Conservation (phyloP, 805 yeast species). For the Helenozyma baotianmanensis region DNA sequence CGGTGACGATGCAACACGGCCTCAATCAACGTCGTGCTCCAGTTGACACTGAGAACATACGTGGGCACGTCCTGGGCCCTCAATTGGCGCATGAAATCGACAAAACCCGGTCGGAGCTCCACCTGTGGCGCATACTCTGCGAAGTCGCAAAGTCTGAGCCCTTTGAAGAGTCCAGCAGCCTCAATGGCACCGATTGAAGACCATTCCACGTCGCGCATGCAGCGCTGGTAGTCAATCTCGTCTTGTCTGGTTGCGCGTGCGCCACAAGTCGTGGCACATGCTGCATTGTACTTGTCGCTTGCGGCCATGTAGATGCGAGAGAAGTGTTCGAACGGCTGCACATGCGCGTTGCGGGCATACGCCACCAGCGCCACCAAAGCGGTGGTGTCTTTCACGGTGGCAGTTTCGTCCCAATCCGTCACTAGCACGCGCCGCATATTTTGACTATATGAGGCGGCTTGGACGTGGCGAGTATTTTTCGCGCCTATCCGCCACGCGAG, state of each 20-base stretch:
- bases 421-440: conserved; percentile 31
- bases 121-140: conserved; percentile 32
- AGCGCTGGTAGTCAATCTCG: conserved; percentile 45
- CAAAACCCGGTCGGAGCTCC: conserved; percentile 36
- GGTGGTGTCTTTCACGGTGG: conserved; percentile 54
- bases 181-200: conserved; percentile 44
- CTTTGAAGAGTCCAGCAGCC: conserved; percentile 36
- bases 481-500: too few relatives aligned
- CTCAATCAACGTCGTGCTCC: conserved; percentile 50
- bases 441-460: too few relatives aligned
- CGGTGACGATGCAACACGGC: conserved; percentile 23
- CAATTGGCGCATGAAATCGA: conserved; percentile 21
- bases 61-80: conserved; percentile 26
- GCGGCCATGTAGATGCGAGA: conserved; percentile 37
- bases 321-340: conserved; percentile 42
- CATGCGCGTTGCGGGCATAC: conserved; percentile 31
- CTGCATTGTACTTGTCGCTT: conserved; percentile 24
- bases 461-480: too few relatives aligned
- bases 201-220: conserved; percentile 42
- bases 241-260: conserved; percentile 23
- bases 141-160: conserved; percentile 30
- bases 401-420: conserved; percentile 67
- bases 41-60: conserved; percentile 53
- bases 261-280: conserved; percentile 1
- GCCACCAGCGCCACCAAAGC: conserved; percentile 47